Evolutionary conservation across 768 basidiomycete genomes (phyloP), one percentile per base, ranked within the genome.

Genomic region (Psilocybe sp.): DNA sequence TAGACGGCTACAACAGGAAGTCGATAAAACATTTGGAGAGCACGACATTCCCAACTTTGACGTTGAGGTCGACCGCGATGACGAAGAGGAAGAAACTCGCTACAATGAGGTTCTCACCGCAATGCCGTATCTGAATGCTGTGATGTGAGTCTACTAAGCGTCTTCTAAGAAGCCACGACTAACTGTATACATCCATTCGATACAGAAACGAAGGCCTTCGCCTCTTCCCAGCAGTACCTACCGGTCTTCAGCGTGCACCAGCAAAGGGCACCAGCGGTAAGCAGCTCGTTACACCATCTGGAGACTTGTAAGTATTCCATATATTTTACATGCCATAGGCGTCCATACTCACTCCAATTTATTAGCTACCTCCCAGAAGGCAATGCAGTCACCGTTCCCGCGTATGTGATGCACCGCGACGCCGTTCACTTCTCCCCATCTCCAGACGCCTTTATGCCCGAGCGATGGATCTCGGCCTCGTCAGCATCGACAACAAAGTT

Each of bases 301-400:
- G 40, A 14, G 33, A 40, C 28, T 10, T 48, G 47, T 48, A 48
- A 4, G 47, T 41, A 10, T 31, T 16, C 6, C 7, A 28, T 28
- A 33, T 32, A 34, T 9, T 23, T 39, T 19, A 2, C 4, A 9
- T 16, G 0, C 28, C 23, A 20, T 43, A 8, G 16, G 37, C 44
- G 28, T 20, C n/a, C 23, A 32, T 44, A 44, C 14, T 40, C 46
- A 41, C 37, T 40, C 9, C 19, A 19, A 12, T 40, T 7, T 28
- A 19, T n/a, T 18, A 73, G 72, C 40, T 68, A 65, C 44, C 65
- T 75, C 13, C 69, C 71, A 2, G 69, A 71, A 60, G 72, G 72
- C 14, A 75, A 70, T 4, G 64, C 65, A 18, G 62, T 67, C n/a
- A 60, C 58, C 33, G 57, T 72, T 11, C 64, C 69, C 18, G 60